phyloP scores from a whole-genome alignment of 2,329 filamentous ascomycete genomes.

The Pyrenophora tritici-repentis region DNA sequence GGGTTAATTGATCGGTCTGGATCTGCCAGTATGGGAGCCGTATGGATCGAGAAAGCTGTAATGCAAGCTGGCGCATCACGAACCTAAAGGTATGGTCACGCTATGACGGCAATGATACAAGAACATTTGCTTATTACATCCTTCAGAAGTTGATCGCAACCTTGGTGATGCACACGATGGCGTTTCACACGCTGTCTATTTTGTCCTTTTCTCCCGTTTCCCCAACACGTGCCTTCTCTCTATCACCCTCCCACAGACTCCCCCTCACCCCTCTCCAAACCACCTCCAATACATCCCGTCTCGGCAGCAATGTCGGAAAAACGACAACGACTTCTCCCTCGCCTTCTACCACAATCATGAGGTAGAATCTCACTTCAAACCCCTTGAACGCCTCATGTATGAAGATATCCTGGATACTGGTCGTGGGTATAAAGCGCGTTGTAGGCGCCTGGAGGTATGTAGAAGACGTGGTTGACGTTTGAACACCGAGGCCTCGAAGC shows the following conservation, averaged over 20 bases:
- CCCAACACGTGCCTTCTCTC: not conserved
- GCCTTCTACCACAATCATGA: conserved; percentile 86
- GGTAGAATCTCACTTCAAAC: conserved; percentile 87
- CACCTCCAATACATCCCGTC: conserved; percentile 74
- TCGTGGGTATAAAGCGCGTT: conserved; percentile 85
- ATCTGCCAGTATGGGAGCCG: not conserved
- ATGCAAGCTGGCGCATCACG: not conserved
- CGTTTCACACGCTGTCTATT: not conserved
- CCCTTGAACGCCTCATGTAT: conserved; percentile 94
- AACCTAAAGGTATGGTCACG: not conserved
- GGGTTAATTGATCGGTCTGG: too few species aligned
- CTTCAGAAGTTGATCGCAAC: not conserved
- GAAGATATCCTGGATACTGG: conserved; percentile 88
- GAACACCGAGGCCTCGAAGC: conserved; percentile 85
- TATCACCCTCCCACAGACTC: conserved; percentile 74
- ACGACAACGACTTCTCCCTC: conserved; percentile 93
- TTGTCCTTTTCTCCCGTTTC: not conserved
- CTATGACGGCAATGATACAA: not conserved
- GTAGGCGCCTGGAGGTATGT: conserved; percentile 68
- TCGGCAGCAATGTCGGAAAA: conserved; percentile 81
- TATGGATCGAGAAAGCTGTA: not conserved
- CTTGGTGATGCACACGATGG: not conserved
- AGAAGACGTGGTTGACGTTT: conserved; percentile 74
- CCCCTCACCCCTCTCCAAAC: conserved; percentile 87
- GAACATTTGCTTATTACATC: conserved; percentile 10